Evolutionary conservation across 345 rosid genomes (phyloP), one percentile per base, ranked within the genome.

Genomic region (Carallia brachiata): DNA sequence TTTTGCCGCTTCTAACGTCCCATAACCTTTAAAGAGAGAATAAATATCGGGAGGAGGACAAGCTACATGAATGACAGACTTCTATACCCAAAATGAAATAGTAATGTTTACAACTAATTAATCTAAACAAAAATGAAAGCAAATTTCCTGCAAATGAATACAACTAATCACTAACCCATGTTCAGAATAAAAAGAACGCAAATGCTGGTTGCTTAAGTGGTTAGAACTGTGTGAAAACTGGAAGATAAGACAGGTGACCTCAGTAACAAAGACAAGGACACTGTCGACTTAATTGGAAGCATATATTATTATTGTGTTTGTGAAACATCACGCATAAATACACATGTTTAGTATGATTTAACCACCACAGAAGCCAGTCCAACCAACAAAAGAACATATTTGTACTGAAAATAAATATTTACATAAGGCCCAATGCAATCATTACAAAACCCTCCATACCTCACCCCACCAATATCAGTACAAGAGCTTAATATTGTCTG

Each of bases 401-500:
- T 30, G 47, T 40, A 39, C n/a, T 30, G 52, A 47, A 62, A 54
- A 31, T 7, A 9, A 58, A 17, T 32, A 57, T 6, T 34, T 32
- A 52, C 17, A 7, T 15, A 18, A 65, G 30, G 52, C 1, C n/a
- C 61, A 63, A 79, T 27, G 60, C 13, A 23, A 19, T 13, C 16
- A 55, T 23, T 55, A 2, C 2, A 62, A 34, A 23, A 39, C 16
- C 8, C 13, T 55, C 31, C 60, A 9, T 55, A 93, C 93, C 98
- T 90, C 71, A 90, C 90, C 65, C 96, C 92, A 71, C 93, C 87
- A 15, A 86, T 83, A 65, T 89, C 93, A 76, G 88, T 74, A 69
- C 93, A 93, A 61, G 98, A 85, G 80, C 97, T 88, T 60, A 92
- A 67, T 59, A 92, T 90, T 30, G 98, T 90, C 82, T 89, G 90